These are phyloP conservation scores for Hericium coralloides DNA, from an alignment of 768 basidiomycete genomes.

Conservation along the genomic window DNA sequence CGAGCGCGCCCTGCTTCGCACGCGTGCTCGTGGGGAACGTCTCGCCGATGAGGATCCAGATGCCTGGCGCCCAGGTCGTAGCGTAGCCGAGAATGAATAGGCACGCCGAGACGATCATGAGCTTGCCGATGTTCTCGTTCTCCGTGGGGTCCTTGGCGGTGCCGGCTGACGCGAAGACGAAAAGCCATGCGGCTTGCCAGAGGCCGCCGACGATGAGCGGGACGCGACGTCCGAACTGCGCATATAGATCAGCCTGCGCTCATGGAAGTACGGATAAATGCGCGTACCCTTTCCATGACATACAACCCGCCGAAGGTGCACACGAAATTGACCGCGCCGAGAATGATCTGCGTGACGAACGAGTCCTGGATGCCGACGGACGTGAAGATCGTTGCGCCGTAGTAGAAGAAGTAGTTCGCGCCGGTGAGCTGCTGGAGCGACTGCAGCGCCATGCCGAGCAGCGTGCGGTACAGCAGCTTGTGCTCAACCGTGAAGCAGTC, in stretches of 20 bases:
- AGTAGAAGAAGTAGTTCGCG: constrained; percentile 64
- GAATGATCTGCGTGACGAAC: constrained; percentile 66
- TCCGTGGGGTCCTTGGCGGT: constrained; percentile 46
- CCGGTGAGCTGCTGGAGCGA: constrained; percentile 66
- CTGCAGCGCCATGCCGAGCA: constrained; percentile 57
- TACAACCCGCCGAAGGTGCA: constrained; percentile 70
- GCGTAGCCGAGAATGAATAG: constrained; percentile 68
- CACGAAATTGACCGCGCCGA: constrained; percentile 64
- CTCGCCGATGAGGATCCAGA: constrained; percentile 75
- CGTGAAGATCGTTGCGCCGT: constrained; percentile 54
- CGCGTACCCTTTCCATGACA: constrained; percentile 53
- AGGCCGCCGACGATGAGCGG: constrained; percentile 62
- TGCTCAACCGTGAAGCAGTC: constrained; percentile 51
- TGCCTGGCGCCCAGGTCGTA: constrained; percentile 62
- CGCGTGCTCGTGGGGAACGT: constrained; percentile 67
- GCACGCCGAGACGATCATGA: constrained; percentile 47
- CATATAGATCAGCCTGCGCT: not conserved
- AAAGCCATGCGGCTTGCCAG: constrained; percentile 65
- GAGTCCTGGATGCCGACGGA: constrained; percentile 61
- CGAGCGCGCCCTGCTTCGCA: constrained; percentile 60
- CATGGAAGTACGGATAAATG: not conserved
- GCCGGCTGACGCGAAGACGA: constrained; percentile 66
- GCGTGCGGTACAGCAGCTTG: constrained; percentile 56
- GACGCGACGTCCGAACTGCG: constrained; percentile 50
- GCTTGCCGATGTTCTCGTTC: constrained; percentile 42